Base-by-base conservation (phyloP, 306 rosid species). In the Cyclanthera cordifolia region DNA sequence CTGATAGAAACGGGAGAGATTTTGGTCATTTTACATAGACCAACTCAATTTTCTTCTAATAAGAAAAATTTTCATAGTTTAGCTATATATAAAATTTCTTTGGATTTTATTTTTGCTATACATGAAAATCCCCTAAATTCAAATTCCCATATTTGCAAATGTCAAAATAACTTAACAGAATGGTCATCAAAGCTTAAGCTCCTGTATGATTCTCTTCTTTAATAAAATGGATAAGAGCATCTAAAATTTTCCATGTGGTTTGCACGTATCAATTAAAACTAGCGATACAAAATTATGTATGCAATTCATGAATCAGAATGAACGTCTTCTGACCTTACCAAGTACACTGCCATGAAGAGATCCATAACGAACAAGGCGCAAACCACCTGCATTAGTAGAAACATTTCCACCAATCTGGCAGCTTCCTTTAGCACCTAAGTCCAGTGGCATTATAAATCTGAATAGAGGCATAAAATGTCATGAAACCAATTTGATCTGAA, bases 351-450 rank as follows among this genome's bases (percentile, higher is more conserved):
- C 96, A 74, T 92, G 98, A 79, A 92, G 96, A 50, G 98, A 89
- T 82, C 98, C 98, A 54, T 92, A 92, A 47, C 96, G 95, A 60
- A 89, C 67, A 61, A 92, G 95, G 73, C 95, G 90, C 85, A 92
- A 82, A 80, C 98, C 98, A 71, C 98, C 98, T 32, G 98, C 96
- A 83, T 92, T 92, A 47, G 96, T 92, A 71, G 98, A 89, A 79
- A 92, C 82, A 41, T 92, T 92, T 73, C 98, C 98, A 80, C 98
- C 98, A 73, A 92, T 89, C 79, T 92, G 98, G 78, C 98, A 89
- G 81, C 98, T 92, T 76, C 98, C 98, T 78, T 92, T 92, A 72
- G 98, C 96, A 77, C 96, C 98, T 6, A 92, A 85, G 98, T 92
- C 98, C 81, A 92, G 93, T 67, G 98, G 98, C 96, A 92, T 89